Evolutionary conservation across 768 basidiomycete species (phyloP), one percentile per base, ranked within the genome.

Genomic region (Artomyces pyxidatus): DNA sequence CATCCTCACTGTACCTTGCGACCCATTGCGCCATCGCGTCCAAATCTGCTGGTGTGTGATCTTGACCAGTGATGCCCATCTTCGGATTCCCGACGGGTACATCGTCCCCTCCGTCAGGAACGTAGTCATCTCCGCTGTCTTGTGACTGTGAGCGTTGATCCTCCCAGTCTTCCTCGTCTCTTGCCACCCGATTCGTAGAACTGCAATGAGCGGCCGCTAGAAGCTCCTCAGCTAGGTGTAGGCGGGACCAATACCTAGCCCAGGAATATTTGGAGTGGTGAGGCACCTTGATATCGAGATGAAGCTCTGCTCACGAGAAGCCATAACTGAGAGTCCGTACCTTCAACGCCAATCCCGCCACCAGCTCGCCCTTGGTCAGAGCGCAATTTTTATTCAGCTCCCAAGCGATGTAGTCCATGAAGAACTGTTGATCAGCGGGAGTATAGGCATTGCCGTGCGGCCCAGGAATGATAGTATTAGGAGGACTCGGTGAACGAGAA

Each of bases 401-500:
- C 80, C 83, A 86, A 38, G 71, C 65, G 35, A 85, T 70, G 54
- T 81, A 85, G 35, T 78, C 76, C 57, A 84, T 66, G 60, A 87
- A 85, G 54, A 74, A 88, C 4, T 74, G 71, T 40, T 74, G 73
- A 58, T 88, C 85, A 55, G 80, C 80, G 22, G 71, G 65, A 2
- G 85, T 86, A 57, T 81, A 88, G 61, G 66, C 78, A 53, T 83
- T 74, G 42, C 83, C 81, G 48, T 73, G 64, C 4, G 65, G 65
- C 30, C 61, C 57, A 39, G 80, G 43, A 6, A 49, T 67, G 23
- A 80, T 59, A 47, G 62, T 62, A 8, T 71, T 73, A 6, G 85
- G 85, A 22, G 85, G 85, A 2, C 71, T 77, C 1, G 85, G 85
- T n/a, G 80, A 78, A 40, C 82, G 78, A 19, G 79, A 78, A 1